phyloP scores from a whole-genome alignment of 495 filamentous ascomycete species.

The Glarea lozoyensis region DNA sequence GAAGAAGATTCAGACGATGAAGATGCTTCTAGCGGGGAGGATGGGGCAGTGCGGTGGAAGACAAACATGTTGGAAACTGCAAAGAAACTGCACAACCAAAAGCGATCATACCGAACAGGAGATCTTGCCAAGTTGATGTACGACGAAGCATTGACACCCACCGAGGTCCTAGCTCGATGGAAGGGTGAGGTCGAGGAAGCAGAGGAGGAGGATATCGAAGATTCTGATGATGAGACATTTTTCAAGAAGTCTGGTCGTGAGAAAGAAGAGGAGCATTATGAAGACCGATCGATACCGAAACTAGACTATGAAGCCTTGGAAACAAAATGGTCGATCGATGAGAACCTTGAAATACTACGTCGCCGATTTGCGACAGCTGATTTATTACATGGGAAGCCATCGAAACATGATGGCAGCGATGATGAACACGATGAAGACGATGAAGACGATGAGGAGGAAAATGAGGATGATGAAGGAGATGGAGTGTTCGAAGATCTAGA shows the following conservation, averaged over 20 bases:
- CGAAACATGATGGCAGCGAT: constrained; percentile 40
- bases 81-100: constrained; percentile 56
- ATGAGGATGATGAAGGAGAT: constrained; percentile 61
- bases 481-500: constrained; percentile 88
- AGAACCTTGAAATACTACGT: constrained; percentile 65
- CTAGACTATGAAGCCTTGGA: constrained; percentile 77
- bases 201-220: constrained; percentile 34
- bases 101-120: constrained; percentile 58
- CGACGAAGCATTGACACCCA: constrained; percentile 65
- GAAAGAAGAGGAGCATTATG: constrained; percentile 49
- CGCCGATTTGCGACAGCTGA: constrained; percentile 65
- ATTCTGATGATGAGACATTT: constrained; percentile 60
- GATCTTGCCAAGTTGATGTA: constrained; percentile 86
- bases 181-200: constrained; percentile 48
- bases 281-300: constrained; percentile 69
- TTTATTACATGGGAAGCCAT: constrained; percentile 40
- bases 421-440: constrained; percentile 36
- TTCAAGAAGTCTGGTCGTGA: constrained; percentile 74
- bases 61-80: constrained; percentile 73
- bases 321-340: constrained; percentile 72
- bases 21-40: constrained; percentile 48
- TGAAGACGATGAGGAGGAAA: too few relatives aligned
- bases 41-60: constrained; percentile 78
- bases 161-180: constrained; percentile 72
- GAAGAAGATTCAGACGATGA: constrained; percentile 41